These are phyloP conservation scores for Calvatia gigantea DNA, from an alignment of 768 basidiomycete genomes.

Conservation along the genomic window DNA sequence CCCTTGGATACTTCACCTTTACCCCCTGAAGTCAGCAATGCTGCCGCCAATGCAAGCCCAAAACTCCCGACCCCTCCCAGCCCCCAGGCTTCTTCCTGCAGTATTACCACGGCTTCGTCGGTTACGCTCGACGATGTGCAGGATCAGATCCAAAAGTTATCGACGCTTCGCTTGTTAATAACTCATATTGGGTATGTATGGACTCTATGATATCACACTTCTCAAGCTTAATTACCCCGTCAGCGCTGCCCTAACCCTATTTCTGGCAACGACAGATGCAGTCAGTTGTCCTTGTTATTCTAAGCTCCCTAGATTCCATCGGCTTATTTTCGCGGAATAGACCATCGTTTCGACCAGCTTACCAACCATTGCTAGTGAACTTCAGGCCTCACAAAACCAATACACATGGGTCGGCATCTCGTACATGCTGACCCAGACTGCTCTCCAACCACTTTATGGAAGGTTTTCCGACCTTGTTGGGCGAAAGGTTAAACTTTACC, in stretches of 20 bases:
- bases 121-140: slow-evolving; percentile 24
- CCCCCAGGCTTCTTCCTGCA: slow-evolving; percentile 21
- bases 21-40: neutral
- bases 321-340: slow-evolving; percentile 21
- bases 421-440: slow-evolving; percentile 85
- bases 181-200: slow-evolving; percentile 64
- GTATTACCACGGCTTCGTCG: slow-evolving; percentile 27
- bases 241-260: slow-evolving; percentile 76
- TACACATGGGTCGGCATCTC: slow-evolving; percentile 87
- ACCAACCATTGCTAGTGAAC: slow-evolving; percentile 73
- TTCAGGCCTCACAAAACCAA: slow-evolving; percentile 63
- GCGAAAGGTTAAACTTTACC: slow-evolving; percentile 53
- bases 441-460: slow-evolving; percentile 81
- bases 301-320: neutral
- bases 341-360: slow-evolving; percentile 80
- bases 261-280: slow-evolving; percentile 84
- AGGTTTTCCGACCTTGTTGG: slow-evolving; percentile 77
- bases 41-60: neutral
- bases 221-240: slow-evolving; percentile 4
- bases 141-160: slow-evolving; percentile 30
- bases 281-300: slow-evolving; percentile 37
- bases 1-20: neutral
- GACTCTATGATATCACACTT: slow-evolving; percentile 10
- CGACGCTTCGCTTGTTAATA: slow-evolving; percentile 53
- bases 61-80: neutral